phyloP scores from a whole-genome alignment of 805 yeast genomes.

The Nakazawaea anatomiae region DNA sequence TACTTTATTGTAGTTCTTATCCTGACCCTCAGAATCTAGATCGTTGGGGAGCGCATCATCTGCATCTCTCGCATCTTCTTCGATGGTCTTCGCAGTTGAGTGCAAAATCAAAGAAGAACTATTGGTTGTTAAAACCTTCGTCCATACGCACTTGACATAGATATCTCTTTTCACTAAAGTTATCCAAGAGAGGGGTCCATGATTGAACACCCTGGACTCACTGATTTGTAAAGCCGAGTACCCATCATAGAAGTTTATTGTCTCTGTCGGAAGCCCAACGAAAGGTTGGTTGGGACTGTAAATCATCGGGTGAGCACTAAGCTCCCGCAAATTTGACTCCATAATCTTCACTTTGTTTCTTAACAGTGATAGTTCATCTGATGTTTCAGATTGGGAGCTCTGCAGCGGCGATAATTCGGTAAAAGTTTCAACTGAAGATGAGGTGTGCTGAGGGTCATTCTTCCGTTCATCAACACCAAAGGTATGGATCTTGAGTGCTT shows the following conservation, averaged over 20 bases:
- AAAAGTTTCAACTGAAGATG: not conserved
- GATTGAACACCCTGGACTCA: constrained; percentile 36
- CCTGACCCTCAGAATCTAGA: not conserved
- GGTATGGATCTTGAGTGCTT: not conserved
- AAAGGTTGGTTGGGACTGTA: constrained; percentile 6
- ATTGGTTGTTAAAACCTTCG: constrained; percentile 1
- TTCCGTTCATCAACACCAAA: not conserved
- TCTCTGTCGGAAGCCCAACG: constrained; percentile 20
- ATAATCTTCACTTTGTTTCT: constrained; percentile 36
- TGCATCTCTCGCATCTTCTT: constrained; percentile 6
- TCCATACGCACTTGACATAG: constrained; percentile 29
- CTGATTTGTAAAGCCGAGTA: constrained; percentile 35
- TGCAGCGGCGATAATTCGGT: not conserved
- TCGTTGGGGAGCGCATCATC: constrained; percentile 1
- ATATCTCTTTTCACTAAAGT: constrained; percentile 43
- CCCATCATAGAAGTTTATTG: constrained; percentile 35
- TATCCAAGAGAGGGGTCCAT: constrained; percentile 50
- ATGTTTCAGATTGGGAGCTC: not conserved
- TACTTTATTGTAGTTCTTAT: not conserved
- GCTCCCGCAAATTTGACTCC: constrained; percentile 25
- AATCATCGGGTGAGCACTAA: not conserved
- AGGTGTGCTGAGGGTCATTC: not conserved
- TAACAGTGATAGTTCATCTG: constrained; percentile 25
- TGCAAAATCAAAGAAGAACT: constrained; percentile 4
- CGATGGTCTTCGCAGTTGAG: not conserved